These are phyloP conservation scores for Penicillium lividum DNA, from an alignment of 495 filamentous ascomycete genomes.

Conservation along the genomic window DNA sequence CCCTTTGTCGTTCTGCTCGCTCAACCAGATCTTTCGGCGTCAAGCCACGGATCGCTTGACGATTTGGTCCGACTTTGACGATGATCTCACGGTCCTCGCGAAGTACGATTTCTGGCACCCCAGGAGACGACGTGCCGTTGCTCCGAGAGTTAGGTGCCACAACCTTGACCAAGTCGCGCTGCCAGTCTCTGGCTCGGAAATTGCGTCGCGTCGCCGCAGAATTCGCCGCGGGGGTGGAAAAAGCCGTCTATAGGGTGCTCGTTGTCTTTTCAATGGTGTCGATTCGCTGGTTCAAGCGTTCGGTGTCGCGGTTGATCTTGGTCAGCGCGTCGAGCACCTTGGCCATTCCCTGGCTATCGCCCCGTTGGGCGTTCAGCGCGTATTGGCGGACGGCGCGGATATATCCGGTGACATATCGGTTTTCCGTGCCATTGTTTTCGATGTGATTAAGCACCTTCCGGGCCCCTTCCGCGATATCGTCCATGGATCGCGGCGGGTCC, in stretches of 20 bases:
- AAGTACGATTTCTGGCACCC: conserved; percentile 6
- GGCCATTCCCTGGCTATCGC: conserved; percentile 20
- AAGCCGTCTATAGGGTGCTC: conserved; percentile 10
- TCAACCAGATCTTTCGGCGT: conserved; percentile 7
- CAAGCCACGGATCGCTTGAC: conserved; percentile 1
- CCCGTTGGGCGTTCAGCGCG: conserved; percentile 23
- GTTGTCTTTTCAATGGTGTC: conserved; percentile 17
- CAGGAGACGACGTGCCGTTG: conserved; percentile 9
- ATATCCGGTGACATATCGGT: conserved; percentile 20
- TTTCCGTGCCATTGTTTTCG: conserved; percentile 17
- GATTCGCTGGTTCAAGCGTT: conserved; percentile 18
- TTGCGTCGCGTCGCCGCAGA: conserved; percentile 17
- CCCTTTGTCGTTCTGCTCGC: not conserved
- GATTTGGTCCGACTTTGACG: conserved; percentile 10
- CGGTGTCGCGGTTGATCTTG: conserved; percentile 19
- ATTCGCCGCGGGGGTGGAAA: conserved; percentile 11
- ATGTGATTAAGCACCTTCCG: conserved; percentile 14
- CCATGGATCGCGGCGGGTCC: conserved; percentile 11
- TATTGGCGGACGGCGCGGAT: conserved; percentile 19
- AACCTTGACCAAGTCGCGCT: conserved; percentile 13
- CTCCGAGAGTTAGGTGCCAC: conserved; percentile 6
- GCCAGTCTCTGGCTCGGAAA: conserved; percentile 13
- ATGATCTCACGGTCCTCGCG: conserved; percentile 11
- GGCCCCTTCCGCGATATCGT: conserved; percentile 15
- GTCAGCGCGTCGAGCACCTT: conserved; percentile 21